Conservation (phyloP, 257 asterid species). For the Verbena officinalis region DNA sequence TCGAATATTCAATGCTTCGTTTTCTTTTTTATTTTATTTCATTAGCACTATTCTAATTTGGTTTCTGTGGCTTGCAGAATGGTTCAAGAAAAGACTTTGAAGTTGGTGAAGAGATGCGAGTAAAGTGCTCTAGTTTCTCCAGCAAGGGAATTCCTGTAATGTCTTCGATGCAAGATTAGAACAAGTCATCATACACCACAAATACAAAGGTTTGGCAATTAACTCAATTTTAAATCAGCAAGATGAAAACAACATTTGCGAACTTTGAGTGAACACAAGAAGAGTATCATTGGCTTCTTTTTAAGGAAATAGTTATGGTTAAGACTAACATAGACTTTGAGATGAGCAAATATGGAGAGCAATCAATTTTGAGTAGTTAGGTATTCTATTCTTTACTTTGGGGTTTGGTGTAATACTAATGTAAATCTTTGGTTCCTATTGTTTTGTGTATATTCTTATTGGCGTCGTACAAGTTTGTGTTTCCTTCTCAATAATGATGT, state of each 20-base stretch:
- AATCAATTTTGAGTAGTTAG: slow-evolving; percentile 34
- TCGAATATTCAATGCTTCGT: not conserved
- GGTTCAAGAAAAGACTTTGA: slow-evolving; percentile 50
- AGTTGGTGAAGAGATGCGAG: slow-evolving; percentile 72
- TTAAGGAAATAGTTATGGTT: not conserved
- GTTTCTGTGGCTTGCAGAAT: slow-evolving; percentile 43
- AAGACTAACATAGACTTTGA: too few relatives aligned
- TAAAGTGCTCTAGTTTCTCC: slow-evolving; percentile 78
- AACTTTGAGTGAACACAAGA: not conserved
- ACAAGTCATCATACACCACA: not conserved
- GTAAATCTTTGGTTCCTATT: slow-evolving; percentile 22
- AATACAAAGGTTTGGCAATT: too few relatives aligned
- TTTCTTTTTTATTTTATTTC: not conserved
- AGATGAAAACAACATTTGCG: not conserved
- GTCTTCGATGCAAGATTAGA: slow-evolving; percentile 52
- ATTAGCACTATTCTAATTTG: not conserved
- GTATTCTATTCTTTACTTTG: too few relatives aligned
- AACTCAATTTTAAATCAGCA: not conserved
- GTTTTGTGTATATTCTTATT: not conserved
- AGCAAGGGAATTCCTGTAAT: slow-evolving; percentile 86
- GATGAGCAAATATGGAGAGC: slow-evolving; percentile 9
- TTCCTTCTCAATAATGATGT: too few relatives aligned
- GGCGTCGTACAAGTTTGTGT: too few relatives aligned
- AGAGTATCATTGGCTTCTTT: not conserved
- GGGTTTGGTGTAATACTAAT: not conserved